Base-by-base conservation (phyloP, 371 early-diverging fungal species). In the Syncephalastrum monosporum region DNA sequence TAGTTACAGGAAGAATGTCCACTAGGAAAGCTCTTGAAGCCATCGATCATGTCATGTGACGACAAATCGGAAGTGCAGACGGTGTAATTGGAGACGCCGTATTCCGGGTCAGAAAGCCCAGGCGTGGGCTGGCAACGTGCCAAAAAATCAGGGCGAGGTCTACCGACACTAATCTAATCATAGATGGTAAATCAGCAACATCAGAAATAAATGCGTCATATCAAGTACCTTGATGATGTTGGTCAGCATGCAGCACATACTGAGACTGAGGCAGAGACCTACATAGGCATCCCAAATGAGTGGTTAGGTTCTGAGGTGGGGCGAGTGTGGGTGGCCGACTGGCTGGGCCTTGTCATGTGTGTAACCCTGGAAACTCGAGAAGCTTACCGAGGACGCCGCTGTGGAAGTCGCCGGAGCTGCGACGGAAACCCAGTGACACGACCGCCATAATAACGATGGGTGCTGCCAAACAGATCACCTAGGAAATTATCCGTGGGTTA, bases 71-170 rank as follows among this genome's bases (percentile, higher is more conserved):
- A 59, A 14, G 73, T 67, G 41, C 79, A 78, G 45, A 78, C 78
- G 13, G 70, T 62, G 1, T 77, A 65, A 43, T 75, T 82, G 49
- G 83, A 81, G 49, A 91, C 71, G 4, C 87, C 82, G 44, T 81
- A 77, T 17, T 51, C 44, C 2, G 88, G 88, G 61, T 89, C 87
- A 0, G 57, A 72, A 2, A 73, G 61, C 42, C 62, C 72, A 2
- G 67, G 49, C 21, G 80, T 60, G 23, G 89, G 87, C 44, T 88
- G 69, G 71, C 99, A 98, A n/a, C 97, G 82, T 46, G 74, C 81
- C 15, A 97, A 61, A 72, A 96, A 95, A 78, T 98, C 97, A 6
- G 99, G 99, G 41, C 99, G 82, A 42, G 90, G 84, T 42, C 92
- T 61, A 14, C 85, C 85, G 7, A 75, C 78, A 3, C 82, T 82